Conservation (phyloP, 805 yeast genomes). For the Teunomyces panamensis region DNA sequence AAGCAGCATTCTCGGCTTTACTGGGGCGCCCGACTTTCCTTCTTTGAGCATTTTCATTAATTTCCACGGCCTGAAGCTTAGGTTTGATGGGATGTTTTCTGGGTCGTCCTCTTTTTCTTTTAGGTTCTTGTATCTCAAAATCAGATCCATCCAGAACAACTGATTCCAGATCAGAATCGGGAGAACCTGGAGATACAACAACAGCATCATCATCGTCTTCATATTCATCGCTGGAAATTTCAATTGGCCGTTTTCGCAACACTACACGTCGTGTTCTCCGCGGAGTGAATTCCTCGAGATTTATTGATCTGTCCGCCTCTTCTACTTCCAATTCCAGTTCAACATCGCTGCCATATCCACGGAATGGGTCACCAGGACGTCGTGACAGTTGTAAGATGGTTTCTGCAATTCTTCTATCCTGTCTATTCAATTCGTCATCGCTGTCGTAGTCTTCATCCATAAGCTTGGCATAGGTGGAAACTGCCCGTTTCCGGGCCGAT, state of each 20-base stretch:
- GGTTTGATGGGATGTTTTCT: neutral
- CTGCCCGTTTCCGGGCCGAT: slow-evolving; percentile 51
- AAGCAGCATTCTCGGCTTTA: slow-evolving; percentile 21
- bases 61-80: neutral
- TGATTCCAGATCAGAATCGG: slow-evolving; percentile 1
- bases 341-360: slow-evolving; percentile 21
- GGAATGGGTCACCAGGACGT: slow-evolving; percentile 5
- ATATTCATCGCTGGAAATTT: slow-evolving; percentile 8
- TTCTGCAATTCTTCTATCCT: slow-evolving; percentile 47
- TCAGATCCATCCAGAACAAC: neutral
- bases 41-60: neutral
- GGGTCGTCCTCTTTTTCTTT: neutral
- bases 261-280: slow-evolving; percentile 5
- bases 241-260: neutral
- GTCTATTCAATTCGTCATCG: slow-evolving; percentile 32
- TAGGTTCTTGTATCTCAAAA: neutral
- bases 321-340: slow-evolving; percentile 21
- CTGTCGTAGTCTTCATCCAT: slow-evolving; percentile 35
- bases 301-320: neutral
- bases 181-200: neutral
- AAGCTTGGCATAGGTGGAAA: slow-evolving; percentile 26
- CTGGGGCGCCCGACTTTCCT: slow-evolving; percentile 27
- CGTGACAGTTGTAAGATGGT: slow-evolving; percentile 25
- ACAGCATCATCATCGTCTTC: slow-evolving; percentile 8
- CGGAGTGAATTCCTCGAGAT: slow-evolving; percentile 4